A percentile compares a stretch with the other conserved stretches of the same genome.
These are phyloP conservation scores for Ceratobasidium sp. DNA, from an alignment of 1,284 basidiomycete genomes.

Conservation along the genomic window DNA sequence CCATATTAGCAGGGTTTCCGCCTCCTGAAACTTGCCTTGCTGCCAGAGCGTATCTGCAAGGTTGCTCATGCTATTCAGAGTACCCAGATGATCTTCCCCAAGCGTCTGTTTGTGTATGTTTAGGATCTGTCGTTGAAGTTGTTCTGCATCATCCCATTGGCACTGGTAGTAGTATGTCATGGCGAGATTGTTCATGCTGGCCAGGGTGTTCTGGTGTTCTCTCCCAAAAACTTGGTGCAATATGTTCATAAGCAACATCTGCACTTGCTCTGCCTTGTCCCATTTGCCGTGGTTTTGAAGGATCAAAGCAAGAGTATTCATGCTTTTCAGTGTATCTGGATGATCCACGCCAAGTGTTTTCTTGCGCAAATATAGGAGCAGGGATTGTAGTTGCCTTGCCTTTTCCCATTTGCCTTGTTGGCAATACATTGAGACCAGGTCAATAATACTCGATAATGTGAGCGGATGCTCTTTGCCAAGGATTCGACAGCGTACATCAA, in stretches of 20 bases:
- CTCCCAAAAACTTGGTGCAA: neutral
- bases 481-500: neutral
- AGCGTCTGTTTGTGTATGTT: neutral
- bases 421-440: neutral
- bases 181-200: slow-evolving; percentile 10
- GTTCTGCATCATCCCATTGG: slow-evolving; percentile 5
- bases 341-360: neutral
- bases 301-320: neutral
- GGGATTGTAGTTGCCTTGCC: neutral
- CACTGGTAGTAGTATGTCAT: slow-evolving; percentile 1
- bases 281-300: slow-evolving; percentile 18
- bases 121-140: neutral
- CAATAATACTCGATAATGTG: slow-evolving; percentile 1
- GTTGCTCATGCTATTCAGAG: slow-evolving; percentile 4
- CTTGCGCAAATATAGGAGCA: neutral
- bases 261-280: slow-evolving; percentile 4
- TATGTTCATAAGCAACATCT: neutral
- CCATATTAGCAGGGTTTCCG: neutral
- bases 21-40: slow-evolving; percentile 11
- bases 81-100: slow-evolving; percentile 9
- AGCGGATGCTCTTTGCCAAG: neutral
- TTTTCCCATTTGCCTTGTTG: slow-evolving; percentile 7
- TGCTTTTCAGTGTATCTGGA: neutral
- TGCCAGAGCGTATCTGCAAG: slow-evolving; percentile 14
- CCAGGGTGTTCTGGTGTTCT: slow-evolving; percentile 9